phyloP scores from a whole-genome alignment of 148 eudicot genomes.

The Vaccinium vitisidaea region DNA sequence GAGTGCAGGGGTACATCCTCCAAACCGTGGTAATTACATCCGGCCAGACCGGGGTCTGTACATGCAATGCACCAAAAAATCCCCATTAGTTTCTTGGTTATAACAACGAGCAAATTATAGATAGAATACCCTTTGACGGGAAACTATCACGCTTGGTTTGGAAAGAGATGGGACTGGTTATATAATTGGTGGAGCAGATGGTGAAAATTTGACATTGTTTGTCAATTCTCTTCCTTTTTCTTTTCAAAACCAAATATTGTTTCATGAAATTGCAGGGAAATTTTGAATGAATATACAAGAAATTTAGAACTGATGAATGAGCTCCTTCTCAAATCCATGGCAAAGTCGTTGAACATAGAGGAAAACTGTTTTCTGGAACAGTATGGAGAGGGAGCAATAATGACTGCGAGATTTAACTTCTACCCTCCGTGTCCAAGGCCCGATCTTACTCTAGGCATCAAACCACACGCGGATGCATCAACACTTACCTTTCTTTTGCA shows the following conservation, averaged over 20 bases:
- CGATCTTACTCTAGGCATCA: conserved; percentile 28
- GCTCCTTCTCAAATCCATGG: conserved; percentile 31
- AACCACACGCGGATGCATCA: conserved; percentile 34
- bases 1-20: background rate
- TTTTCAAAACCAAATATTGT: too few relatives aligned
- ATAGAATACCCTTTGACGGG: background rate
- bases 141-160: background rate
- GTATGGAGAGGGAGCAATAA: conserved; percentile 22
- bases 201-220: background rate
- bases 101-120: background rate
- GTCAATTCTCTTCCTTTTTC: too few relatives aligned
- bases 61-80: background rate
- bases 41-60: background rate
- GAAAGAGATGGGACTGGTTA: background rate
- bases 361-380: conserved; percentile 33
- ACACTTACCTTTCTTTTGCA: conserved; percentile 34
- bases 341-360: conserved; percentile 30
- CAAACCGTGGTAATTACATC: background rate
- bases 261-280: conserved; percentile 21
- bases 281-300: conserved; percentile 22
- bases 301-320: conserved; percentile 21
- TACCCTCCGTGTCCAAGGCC: conserved; percentile 39
- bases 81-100: background rate
- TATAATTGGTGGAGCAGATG: background rate
- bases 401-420: conserved; percentile 30